These are phyloP conservation scores for Yamadazyma olivae DNA, from an alignment of 805 yeast species.

Conservation along the genomic window DNA sequence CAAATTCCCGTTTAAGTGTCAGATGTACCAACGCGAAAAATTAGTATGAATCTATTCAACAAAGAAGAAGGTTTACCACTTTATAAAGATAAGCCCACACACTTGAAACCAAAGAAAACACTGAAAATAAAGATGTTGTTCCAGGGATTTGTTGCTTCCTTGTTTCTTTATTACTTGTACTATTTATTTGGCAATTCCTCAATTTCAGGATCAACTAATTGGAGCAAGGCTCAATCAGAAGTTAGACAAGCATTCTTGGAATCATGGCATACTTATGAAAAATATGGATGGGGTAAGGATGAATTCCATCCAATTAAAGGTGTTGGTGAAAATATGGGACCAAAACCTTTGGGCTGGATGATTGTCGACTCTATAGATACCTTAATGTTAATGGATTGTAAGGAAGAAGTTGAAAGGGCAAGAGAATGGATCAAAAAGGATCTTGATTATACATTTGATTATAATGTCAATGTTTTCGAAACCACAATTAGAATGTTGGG, in stretches of 20 bases:
- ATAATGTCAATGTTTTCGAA: slow-evolving; percentile 80
- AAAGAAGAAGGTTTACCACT: slow-evolving; percentile 22
- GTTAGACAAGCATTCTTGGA: slow-evolving; percentile 69
- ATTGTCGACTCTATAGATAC: slow-evolving; percentile 88
- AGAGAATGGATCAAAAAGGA: slow-evolving; percentile 72
- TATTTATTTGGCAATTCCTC: slow-evolving; percentile 10
- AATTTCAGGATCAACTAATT: slow-evolving; percentile 15
- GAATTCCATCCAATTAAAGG: slow-evolving; percentile 68
- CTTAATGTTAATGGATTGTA: slow-evolving; percentile 68
- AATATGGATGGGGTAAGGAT: slow-evolving; percentile 83
- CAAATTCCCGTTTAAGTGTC: too few species aligned
- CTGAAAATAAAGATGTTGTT: slow-evolving; percentile 33
- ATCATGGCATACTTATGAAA: slow-evolving; percentile 74
- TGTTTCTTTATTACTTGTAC: slow-evolving; percentile 41
- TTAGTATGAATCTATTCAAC: slow-evolving; percentile 4
- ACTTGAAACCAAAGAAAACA: slow-evolving; percentile 6
- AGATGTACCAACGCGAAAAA: too few species aligned
- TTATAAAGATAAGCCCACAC: slow-evolving; percentile 33
- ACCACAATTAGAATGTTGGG: slow-evolving; percentile 96
- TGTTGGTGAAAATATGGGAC: slow-evolving; percentile 70
- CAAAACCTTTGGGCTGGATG: slow-evolving; percentile 86
- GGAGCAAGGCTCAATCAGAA: slow-evolving; percentile 51
- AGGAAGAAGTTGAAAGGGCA: slow-evolving; percentile 61
- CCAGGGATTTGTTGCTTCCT: slow-evolving; percentile 39
- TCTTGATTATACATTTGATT: slow-evolving; percentile 67